phyloP scores from a whole-genome alignment of 2,329 filamentous ascomycete species.

The Tolypocladium endophyticum region DNA sequence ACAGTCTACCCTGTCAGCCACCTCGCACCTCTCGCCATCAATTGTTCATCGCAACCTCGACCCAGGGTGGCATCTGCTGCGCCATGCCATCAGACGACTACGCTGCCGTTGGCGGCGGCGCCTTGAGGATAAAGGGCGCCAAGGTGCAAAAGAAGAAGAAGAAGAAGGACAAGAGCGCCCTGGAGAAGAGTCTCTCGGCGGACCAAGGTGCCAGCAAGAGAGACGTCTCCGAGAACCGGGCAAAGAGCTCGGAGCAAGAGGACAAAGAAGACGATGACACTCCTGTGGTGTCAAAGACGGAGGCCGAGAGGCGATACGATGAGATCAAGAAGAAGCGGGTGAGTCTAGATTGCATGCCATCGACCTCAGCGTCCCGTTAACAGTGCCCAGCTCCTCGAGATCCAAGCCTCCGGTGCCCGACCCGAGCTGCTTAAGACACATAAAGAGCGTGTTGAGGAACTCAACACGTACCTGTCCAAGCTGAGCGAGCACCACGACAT shows the following conservation, averaged over 20 bases:
- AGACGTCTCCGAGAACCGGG: constrained; percentile 13
- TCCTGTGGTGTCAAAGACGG: constrained; percentile 55
- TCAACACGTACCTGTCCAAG: constrained; percentile 86
- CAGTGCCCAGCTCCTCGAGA: constrained; percentile 60
- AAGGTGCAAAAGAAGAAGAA: constrained; percentile 59
- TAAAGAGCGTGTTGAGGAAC: constrained; percentile 89
- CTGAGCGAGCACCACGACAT: constrained; percentile 98
- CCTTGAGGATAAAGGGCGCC: constrained; percentile 75
- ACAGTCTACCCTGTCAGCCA: background rate
- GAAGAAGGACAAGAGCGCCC: constrained; percentile 35
- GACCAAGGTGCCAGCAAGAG: constrained; percentile 7
- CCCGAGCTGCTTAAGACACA: constrained; percentile 90
- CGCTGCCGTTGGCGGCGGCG: constrained; percentile 53
- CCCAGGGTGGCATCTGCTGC: background rate
- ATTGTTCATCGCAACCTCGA: background rate
- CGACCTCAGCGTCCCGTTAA: background rate
- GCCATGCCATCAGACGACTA: constrained; percentile 69
- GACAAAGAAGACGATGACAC: constrained; percentile 20
- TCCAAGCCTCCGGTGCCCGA: constrained; percentile 44
- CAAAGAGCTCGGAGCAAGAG: constrained; percentile 16
- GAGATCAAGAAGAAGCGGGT: constrained; percentile 74
- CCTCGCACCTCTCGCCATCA: background rate
- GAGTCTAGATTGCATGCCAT: constrained; percentile 22
- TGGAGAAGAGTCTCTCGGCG: constrained; percentile 35
- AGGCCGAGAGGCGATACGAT: constrained; percentile 71